A percentile compares a stretch with the other conserved stretches of the same genome.
Evolutionary conservation across 345 rosid species (phyloP).

Genomic region (Dovyalis caffra): DNA sequence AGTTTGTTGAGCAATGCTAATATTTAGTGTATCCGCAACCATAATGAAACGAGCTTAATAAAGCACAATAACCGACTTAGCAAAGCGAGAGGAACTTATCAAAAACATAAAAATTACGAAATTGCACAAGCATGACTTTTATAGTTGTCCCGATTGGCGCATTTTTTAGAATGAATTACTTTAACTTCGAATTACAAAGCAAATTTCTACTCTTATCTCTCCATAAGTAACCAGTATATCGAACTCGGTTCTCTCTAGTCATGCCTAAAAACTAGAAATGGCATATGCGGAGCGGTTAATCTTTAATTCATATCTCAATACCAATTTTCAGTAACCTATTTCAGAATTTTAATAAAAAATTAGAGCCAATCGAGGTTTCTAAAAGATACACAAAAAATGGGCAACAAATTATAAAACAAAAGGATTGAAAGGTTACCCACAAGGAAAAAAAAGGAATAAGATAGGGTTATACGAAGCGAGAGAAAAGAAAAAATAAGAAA

Average conservation of each 20-base stretch:
- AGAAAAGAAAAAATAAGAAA: too few relatives aligned
- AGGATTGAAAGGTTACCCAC: conserved; percentile 27
- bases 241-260: neutral
- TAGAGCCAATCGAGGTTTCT: neutral
- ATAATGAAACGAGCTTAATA: neutral
- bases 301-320: neutral
- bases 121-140: neutral
- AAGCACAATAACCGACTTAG: too few relatives aligned
- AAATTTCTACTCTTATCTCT: neutral
- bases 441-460: conserved; percentile 64
- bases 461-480: too few relatives aligned
- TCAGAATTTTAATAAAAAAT: neutral
- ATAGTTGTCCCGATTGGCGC: neutral
- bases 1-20: neutral
- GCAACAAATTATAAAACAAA: neutral
- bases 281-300: neutral
- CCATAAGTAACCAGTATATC: neutral
- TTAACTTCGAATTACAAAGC: neutral
- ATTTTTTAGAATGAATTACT: neutral
- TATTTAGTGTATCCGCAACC: neutral
- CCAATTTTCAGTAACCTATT: neutral
- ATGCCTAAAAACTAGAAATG: neutral
- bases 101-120: neutral
- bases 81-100: too few relatives aligned
- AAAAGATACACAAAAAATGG: neutral